Evolutionary conservation across 768 basidiomycete species (phyloP), one percentile per base, ranked within the genome.

Genomic region (Glaciozyma antarctica): DNA sequence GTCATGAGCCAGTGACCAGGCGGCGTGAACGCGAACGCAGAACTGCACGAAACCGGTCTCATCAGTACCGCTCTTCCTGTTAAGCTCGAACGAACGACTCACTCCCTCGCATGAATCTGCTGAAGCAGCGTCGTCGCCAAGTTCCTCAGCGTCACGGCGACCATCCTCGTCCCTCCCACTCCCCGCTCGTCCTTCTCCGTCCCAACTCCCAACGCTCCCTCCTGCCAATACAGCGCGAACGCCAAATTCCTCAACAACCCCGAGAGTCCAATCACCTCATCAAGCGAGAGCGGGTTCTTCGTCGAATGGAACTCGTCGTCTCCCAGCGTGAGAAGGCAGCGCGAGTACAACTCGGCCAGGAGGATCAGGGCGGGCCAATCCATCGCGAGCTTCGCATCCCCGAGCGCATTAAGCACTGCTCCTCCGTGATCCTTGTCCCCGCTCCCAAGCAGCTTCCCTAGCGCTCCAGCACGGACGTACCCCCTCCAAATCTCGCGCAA

Each of bases 231-330:
- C 21, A 93, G 79, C 60, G 84, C 81, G 73, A 91, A 95, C 2
- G 87, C 89, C 57, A 93, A 81, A 72, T 93, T 88, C 61, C 94
- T 76, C 67, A 94, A 79, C 66, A 88, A 83, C n/a, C 83, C 81
- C 21, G 86, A 87, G 65, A 94, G 84, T 6, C 81, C 79, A 41
- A 80, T 77, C 26, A 97, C 81, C 69, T 98, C 95, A 71, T 94
- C 90, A 12, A 93, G 75, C 0, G 81, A 80, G 2, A 98, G 81
- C 0, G 92, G 88, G 67, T 92, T 94, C 24, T 85, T 78, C 16
- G 71, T 62, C 5, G 55, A 28, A 75, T 95, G 95, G 78, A 98
- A 98, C 75, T 98, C 95, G 77, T 97, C 94, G 72, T 99, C 95
- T 1, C 89, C 89, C 82, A 98, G 88, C 0, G 91, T 91, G 41